These are phyloP conservation scores for Vaccinium macrocarpon DNA, from an alignment of 148 eudicot genomes.

Conservation along the genomic window DNA sequence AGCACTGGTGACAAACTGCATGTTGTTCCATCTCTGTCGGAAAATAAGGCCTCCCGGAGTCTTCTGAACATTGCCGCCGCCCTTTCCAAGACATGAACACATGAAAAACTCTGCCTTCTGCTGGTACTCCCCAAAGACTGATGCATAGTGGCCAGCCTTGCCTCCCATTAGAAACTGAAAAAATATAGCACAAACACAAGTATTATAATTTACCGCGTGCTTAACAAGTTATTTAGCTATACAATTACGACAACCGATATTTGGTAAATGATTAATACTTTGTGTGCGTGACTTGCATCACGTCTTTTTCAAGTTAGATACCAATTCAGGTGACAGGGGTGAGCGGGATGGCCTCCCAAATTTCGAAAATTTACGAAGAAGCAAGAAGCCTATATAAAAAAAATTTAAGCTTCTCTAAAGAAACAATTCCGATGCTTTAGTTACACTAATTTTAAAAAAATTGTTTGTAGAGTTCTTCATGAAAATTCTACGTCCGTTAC, in stretches of 20 bases:
- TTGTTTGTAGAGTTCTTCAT: no score
- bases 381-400: no score
- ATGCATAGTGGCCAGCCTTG: conserved; percentile 47
- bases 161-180: conserved; percentile 89
- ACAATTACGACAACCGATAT: not conserved
- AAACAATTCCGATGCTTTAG: no score
- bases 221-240: not conserved
- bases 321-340: no score
- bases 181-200: not conserved
- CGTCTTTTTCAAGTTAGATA: no score
- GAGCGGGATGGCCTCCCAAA: no score
- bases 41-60: conserved; percentile 92
- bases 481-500: no score
- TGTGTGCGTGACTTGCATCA: no score
- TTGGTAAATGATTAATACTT: not conserved
- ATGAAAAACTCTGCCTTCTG: conserved; percentile 84
- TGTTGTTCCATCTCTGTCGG: conserved; percentile 95
- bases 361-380: no score
- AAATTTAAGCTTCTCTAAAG: no score
- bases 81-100: conserved; percentile 94
- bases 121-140: conserved; percentile 66
- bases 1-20: conserved; percentile 96
- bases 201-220: not conserved
- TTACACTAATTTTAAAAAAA: no score
- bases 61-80: conserved; percentile 66